A percentile compares a stretch with the other conserved stretches of the same genome.
phyloP scores from a whole-genome alignment of 208 protist genomes.

The Blechomonas ayalai region DNA sequence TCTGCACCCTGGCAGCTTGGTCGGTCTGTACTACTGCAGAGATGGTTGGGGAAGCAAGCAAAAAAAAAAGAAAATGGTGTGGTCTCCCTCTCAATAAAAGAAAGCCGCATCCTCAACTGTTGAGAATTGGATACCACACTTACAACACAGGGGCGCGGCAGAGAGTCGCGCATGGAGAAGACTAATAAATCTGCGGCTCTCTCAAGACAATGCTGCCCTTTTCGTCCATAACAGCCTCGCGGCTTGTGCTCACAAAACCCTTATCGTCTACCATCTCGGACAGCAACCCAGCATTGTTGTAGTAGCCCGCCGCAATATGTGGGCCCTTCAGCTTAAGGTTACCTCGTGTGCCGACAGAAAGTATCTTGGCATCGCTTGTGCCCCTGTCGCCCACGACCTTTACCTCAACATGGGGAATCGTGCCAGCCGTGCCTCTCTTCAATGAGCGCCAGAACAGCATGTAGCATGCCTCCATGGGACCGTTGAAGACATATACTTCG shows the following conservation, averaged over 20 bases:
- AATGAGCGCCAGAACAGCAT: slow-evolving; percentile 77
- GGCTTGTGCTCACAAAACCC: slow-evolving; percentile 80
- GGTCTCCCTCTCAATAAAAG: background rate
- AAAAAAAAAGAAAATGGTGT: background rate
- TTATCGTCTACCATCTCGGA: slow-evolving; percentile 87
- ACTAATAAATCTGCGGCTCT: slow-evolving; percentile 68
- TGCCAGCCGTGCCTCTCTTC: slow-evolving; percentile 50
- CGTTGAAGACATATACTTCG: slow-evolving; percentile 86
- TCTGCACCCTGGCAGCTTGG: background rate
- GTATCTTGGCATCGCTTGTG: slow-evolving; percentile 80
- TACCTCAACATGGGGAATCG: slow-evolving; percentile 79
- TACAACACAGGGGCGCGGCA: background rate
- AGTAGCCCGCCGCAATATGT: slow-evolving; percentile 77
- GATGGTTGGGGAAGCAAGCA: background rate
- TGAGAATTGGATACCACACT: too few species aligned
- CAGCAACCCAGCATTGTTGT: slow-evolving; percentile 88
- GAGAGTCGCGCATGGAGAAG: too few species aligned
- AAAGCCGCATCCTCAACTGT: too few species aligned
- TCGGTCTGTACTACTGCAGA: background rate
- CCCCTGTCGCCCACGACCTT: slow-evolving; percentile 88
- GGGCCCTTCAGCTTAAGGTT: slow-evolving; percentile 86
- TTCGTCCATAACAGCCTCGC: slow-evolving; percentile 71
- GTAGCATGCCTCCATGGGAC: slow-evolving; percentile 73
- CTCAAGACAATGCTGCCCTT: slow-evolving; percentile 49
- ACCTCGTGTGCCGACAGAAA: slow-evolving; percentile 72